Evolutionary conservation across 768 basidiomycete genomes (phyloP).

Genomic region (Cystobasidium onofrii): DNA sequence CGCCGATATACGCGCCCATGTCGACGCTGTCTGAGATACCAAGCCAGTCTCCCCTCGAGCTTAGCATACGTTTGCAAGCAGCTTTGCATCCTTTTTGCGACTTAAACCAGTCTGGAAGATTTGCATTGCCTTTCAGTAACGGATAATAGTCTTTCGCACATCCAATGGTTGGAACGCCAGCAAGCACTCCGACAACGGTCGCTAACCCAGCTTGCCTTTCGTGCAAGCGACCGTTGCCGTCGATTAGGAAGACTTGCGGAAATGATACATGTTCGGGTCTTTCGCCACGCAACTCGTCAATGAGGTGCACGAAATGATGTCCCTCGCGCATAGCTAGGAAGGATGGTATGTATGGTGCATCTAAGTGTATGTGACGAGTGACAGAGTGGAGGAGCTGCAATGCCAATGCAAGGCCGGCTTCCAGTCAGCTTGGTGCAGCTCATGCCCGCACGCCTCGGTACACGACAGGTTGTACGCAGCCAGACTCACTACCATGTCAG

Average conservation of each 20-base stretch:
- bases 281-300: conserved; percentile 34
- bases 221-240: conserved; percentile 44
- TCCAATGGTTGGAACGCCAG: conserved; percentile 41
- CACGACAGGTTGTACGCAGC: too few relatives aligned
- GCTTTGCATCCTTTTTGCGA: conserved; percentile 38
- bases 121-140: not conserved
- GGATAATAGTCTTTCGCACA: conserved; percentile 40
- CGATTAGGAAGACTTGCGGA: conserved; percentile 43
- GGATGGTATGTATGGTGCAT: conserved; percentile 42
- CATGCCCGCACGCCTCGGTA: too few relatives aligned
- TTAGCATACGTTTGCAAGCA: conserved; percentile 14
- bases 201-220: conserved; percentile 42
- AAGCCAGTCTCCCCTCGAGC: conserved; percentile 35
- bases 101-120: not conserved
- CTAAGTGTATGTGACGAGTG: conserved; percentile 31
- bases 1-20: not conserved
- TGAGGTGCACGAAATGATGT: conserved; percentile 33
- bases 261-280: conserved; percentile 18
- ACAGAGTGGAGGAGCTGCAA: conserved; percentile 39
- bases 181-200: conserved; percentile 39
- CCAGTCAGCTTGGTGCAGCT: too few relatives aligned
- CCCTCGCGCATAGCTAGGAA: conserved; percentile 43
- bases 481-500: conserved; percentile 38
- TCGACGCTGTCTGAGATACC: not conserved
- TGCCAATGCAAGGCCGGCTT: too few relatives aligned